A percentile compares a stretch with the other conserved stretches of the same genome.
Conservation (phyloP, 2,329 filamentous ascomycete species). For the Cadophora gregata region DNA sequence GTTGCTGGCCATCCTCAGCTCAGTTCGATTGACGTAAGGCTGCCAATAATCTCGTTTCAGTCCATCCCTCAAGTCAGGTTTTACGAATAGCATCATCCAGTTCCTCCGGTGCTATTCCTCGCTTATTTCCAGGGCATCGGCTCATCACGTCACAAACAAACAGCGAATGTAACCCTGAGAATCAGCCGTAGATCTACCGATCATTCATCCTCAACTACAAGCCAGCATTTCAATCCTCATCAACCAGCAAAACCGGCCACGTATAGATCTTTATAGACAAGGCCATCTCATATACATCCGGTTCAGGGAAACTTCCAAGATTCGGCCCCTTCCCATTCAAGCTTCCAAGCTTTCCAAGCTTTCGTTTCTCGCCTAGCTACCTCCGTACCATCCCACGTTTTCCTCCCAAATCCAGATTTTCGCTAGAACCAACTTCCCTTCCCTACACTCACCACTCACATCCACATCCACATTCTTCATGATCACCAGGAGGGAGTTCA, state of each 20-base stretch:
- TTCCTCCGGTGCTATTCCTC: not conserved
- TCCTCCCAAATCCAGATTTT: not conserved
- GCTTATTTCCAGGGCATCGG: not conserved
- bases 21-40: conserved; percentile 7
- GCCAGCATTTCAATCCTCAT: not conserved
- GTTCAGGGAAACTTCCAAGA: conserved; percentile 11
- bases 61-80: not conserved
- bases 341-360: not conserved
- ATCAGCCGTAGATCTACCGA: not conserved
- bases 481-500: not conserved
- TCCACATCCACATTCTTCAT: not conserved
- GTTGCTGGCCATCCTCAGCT: not conserved
- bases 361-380: no score
- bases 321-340: not conserved
- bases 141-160: conserved; percentile 7
- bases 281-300: conserved; percentile 9
- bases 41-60: not conserved
- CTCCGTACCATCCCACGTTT: not conserved
- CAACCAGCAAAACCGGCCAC: not conserved
- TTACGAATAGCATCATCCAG: not conserved
- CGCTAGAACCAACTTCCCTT: not conserved
- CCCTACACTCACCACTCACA: not conserved
- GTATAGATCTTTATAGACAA: conserved; percentile 7
- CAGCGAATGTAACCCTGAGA: conserved; percentile 1
- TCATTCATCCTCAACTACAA: not conserved